Conservation (phyloP, 352 stramenopile species). For the Pythium grandisporangium region DNA sequence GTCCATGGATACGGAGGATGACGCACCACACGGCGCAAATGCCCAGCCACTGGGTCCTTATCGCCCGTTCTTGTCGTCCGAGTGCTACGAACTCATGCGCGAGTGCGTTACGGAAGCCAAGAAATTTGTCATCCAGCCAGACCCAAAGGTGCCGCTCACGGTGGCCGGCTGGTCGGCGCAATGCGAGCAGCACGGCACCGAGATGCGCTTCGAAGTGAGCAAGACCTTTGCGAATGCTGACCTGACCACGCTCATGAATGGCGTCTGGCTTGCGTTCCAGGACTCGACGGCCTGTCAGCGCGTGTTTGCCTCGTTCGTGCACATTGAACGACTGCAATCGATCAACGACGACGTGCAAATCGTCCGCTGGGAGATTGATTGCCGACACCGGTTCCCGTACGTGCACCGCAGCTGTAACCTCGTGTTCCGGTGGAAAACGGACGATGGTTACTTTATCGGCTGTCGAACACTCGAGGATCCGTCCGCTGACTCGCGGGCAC, state of each 20-base stretch:
- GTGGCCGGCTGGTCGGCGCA: slow-evolving; percentile 10
- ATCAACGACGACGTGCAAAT: slow-evolving; percentile 17
- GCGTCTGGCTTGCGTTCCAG: slow-evolving; percentile 16
- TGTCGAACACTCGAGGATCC: slow-evolving; percentile 18
- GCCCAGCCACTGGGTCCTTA: slow-evolving; percentile 6
- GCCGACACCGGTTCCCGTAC: slow-evolving; percentile 10
- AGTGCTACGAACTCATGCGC: slow-evolving; percentile 18
- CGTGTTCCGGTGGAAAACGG: slow-evolving; percentile 15
- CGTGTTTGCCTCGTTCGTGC: slow-evolving; percentile 13
- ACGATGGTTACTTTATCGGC: slow-evolving; percentile 15
- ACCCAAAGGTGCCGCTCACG: neutral
- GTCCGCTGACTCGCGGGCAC: no score
- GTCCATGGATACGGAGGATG: neutral
- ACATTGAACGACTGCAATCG: slow-evolving; percentile 11
- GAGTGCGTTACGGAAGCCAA: slow-evolving; percentile 15
- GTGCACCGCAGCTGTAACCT: slow-evolving; percentile 12
- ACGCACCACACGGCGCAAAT: neutral
- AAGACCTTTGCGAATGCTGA: slow-evolving; percentile 12
- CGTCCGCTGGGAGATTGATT: slow-evolving; percentile 16
- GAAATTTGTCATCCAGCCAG: slow-evolving; percentile 10
- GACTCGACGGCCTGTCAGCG: slow-evolving; percentile 2
- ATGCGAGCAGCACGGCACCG: slow-evolving; percentile 8
- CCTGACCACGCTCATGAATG: slow-evolving; percentile 9
- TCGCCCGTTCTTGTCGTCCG: slow-evolving; percentile 9
- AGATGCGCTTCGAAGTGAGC: slow-evolving; percentile 16